phyloP scores from a whole-genome alignment of 2,329 filamentous ascomycete species.

The Monosporascus sp. region DNA sequence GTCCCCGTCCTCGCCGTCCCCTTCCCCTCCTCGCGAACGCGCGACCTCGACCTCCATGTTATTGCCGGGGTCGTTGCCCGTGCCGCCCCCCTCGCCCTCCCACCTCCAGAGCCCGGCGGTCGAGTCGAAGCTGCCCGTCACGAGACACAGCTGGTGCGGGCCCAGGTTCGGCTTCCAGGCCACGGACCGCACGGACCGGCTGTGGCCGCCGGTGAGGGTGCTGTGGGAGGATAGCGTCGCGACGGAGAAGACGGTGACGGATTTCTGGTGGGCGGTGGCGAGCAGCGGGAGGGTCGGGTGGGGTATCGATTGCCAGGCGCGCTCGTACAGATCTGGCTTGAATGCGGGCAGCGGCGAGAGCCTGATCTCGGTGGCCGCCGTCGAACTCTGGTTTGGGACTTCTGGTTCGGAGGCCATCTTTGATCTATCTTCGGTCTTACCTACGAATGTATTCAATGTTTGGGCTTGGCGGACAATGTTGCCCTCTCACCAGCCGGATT shows the following conservation, averaged over 20 bases:
- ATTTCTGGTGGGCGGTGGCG: slow-evolving; percentile 83
- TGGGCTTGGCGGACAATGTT: neutral
- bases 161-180: slow-evolving; percentile 78
- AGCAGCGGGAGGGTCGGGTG: slow-evolving; percentile 85
- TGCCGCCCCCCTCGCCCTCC: slow-evolving; percentile 38
- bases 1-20: slow-evolving; percentile 17
- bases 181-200: slow-evolving; percentile 77
- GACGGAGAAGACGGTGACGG: slow-evolving; percentile 85
- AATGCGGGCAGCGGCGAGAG: slow-evolving; percentile 46
- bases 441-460: too few species aligned
- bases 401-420: neutral
- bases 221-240: slow-evolving; percentile 74
- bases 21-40: neutral
- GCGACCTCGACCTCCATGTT: slow-evolving; percentile 41
- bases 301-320: slow-evolving; percentile 80
- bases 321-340: slow-evolving; percentile 56
- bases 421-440: neutral
- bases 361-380: slow-evolving; percentile 6
- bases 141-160: slow-evolving; percentile 66
- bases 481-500: neutral
- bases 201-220: slow-evolving; percentile 79
- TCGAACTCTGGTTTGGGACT: slow-evolving; percentile 5
- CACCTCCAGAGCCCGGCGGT: slow-evolving; percentile 81
- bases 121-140: slow-evolving; percentile 90
- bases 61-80: slow-evolving; percentile 23